A percentile compares a stretch with the other conserved stretches of the same genome.
These are phyloP conservation scores for Trametes cubensis DNA, from an alignment of 768 basidiomycete genomes.

Conservation along the genomic window DNA sequence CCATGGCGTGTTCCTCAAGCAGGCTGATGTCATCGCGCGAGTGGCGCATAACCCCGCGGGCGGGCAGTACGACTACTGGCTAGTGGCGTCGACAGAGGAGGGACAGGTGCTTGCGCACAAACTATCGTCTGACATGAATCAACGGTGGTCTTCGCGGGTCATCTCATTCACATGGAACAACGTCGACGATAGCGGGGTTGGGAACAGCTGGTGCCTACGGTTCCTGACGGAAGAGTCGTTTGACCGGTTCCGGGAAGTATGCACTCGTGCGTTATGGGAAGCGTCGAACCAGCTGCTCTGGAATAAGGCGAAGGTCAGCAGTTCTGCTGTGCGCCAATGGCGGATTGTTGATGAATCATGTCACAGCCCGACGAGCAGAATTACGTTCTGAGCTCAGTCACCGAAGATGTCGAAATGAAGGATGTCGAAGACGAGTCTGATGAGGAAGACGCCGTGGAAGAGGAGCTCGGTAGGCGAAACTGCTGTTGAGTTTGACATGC, in stretches of 20 bases:
- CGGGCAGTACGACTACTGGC: conserved; percentile 57
- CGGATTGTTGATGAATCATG: neutral
- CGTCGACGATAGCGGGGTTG: conserved; percentile 50
- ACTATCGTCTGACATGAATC: conserved; percentile 71
- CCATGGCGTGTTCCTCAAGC: conserved; percentile 50
- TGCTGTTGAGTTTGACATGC: neutral
- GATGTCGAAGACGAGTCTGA: conserved; percentile 78
- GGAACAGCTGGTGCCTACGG: conserved; percentile 82
- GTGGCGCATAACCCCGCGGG: conserved; percentile 49
- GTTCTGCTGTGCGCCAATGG: neutral
- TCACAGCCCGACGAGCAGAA: conserved; percentile 78
- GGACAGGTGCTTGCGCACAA: conserved; percentile 61
- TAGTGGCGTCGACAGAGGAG: conserved; percentile 54
- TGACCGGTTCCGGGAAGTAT: conserved; percentile 57
- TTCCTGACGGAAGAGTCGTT: conserved; percentile 64
- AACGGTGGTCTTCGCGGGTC: conserved; percentile 61
- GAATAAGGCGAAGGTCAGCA: conserved; percentile 75
- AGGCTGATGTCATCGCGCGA: conserved; percentile 56
- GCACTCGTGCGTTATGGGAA: conserved; percentile 82
- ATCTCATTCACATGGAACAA: conserved; percentile 90
- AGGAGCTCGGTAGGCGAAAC: conserved; percentile 59
- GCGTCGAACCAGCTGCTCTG: conserved; percentile 70
- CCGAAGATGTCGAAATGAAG: conserved; percentile 88
- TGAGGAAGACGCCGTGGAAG: conserved; percentile 72
- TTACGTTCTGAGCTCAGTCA: conserved; percentile 75